Evolutionary conservation across 2,329 filamentous ascomycete genomes (phyloP).

Genomic region (Fusarium cicatricum): DNA sequence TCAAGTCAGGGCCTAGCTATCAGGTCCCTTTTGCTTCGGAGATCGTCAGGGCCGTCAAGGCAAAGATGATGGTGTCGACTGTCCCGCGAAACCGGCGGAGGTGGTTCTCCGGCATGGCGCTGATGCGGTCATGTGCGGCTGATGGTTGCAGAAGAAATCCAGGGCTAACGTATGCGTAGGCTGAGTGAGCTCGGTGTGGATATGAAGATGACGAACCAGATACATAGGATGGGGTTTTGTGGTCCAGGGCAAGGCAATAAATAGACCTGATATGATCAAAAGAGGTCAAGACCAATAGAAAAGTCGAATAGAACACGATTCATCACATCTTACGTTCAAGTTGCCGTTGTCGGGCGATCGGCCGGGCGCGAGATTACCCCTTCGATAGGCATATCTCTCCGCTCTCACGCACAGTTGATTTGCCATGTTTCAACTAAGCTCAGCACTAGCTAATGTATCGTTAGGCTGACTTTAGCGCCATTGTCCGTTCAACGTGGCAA

Average conservation of each 20-base stretch:
- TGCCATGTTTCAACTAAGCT: not conserved
- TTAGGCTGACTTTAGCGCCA: not conserved
- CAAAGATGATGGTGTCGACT: slow-evolving; percentile 64
- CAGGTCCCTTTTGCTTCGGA: slow-evolving; percentile 71
- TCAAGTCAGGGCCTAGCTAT: slow-evolving; percentile 66
- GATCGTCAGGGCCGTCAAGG: slow-evolving; percentile 45
- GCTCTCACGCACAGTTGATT: not conserved
- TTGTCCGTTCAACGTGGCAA: not conserved
- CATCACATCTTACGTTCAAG: too few relatives aligned
- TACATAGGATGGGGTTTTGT: slow-evolving; percentile 7
- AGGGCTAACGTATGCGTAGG: slow-evolving; percentile 58
- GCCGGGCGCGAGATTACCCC: slow-evolving; percentile 6
- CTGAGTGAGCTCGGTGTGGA: slow-evolving; percentile 57
- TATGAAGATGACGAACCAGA: slow-evolving; percentile 56
- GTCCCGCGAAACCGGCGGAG: slow-evolving; percentile 54
- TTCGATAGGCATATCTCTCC: not conserved
- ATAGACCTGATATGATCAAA: not conserved
- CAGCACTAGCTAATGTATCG: not conserved
- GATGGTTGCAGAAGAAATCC: slow-evolving; percentile 63
- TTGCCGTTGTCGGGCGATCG: slow-evolving; percentile 1
- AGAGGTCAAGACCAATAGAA: not conserved
- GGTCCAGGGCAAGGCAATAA: slow-evolving; percentile 2
- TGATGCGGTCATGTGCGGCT: slow-evolving; percentile 55
- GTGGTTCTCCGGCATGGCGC: slow-evolving; percentile 52
- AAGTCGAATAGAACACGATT: too few relatives aligned